These are phyloP conservation scores for Gomphus bonarii DNA, from an alignment of 1,284 basidiomycete genomes.

Conservation along the genomic window DNA sequence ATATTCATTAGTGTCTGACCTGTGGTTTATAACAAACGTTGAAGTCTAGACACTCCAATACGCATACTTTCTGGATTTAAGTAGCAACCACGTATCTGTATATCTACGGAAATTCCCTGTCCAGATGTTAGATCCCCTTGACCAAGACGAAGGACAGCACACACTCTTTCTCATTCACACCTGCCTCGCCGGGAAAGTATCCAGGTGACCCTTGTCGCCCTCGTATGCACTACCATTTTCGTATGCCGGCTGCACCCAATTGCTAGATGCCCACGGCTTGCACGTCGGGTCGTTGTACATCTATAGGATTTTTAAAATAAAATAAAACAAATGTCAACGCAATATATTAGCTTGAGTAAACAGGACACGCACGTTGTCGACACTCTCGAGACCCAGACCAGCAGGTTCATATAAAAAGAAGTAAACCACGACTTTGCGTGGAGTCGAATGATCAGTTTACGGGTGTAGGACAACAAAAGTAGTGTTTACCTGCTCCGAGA, in stretches of 20 bases:
- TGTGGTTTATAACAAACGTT: too few species aligned
- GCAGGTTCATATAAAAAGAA: conserved; percentile 74
- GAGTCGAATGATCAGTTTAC: conserved; percentile 40
- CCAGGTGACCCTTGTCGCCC: too few species aligned
- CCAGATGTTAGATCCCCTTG: too few species aligned
- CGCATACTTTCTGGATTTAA: too few species aligned
- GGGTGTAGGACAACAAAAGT: conserved; percentile 15
- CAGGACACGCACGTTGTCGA: conserved; percentile 40
- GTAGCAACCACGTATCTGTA: too few species aligned
- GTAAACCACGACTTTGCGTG: conserved; percentile 48
- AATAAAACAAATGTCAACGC: not conserved
- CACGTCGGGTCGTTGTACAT: conserved; percentile 67
- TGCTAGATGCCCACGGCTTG: conserved; percentile 56
- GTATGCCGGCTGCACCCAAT: conserved; percentile 24
- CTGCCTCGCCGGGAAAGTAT: too few species aligned
- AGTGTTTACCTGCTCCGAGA: conserved; percentile 11
- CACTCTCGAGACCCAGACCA: conserved; percentile 57
- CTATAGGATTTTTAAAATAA: conserved; percentile 19
- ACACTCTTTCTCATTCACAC: too few species aligned
- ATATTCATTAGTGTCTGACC: too few species aligned
- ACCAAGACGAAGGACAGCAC: too few species aligned
- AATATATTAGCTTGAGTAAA: not conserved
- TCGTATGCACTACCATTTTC: too few species aligned
- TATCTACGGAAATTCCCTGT: too few species aligned
- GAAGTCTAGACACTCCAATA: too few species aligned